Percentiles rank a stretch among this genome's conserved stretches.
phyloP scores from a whole-genome alignment of 257 asterid species.

The Nicotiana tabacum region DNA sequence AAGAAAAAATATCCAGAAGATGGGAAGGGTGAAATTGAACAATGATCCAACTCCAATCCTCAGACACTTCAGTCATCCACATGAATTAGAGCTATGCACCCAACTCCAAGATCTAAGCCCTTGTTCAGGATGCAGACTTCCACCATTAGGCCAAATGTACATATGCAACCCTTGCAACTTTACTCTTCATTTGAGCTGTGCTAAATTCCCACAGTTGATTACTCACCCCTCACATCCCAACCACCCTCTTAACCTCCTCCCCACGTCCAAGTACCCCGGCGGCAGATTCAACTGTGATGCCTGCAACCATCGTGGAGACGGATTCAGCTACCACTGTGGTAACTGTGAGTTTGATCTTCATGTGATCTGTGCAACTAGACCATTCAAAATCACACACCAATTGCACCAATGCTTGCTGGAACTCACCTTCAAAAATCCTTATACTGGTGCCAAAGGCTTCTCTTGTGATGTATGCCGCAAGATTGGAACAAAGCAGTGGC shows the following conservation, averaged over 20 bases:
- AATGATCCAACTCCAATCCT: constrained; percentile 15
- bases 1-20: constrained; percentile 5
- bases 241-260: constrained; percentile 48
- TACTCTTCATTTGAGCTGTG: constrained; percentile 49
- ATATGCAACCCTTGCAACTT: constrained; percentile 51
- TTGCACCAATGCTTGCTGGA: constrained; percentile 47
- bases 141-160: constrained; percentile 40
- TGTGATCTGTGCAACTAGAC: constrained; percentile 46
- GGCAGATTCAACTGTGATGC: constrained; percentile 59
- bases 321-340: constrained; percentile 60
- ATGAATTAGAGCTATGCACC: constrained; percentile 22
- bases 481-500: constrained; percentile 53
- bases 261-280: constrained; percentile 34
- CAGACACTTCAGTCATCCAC: constrained; percentile 50
- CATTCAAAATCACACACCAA: constrained; percentile 30
- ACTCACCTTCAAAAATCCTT: constrained; percentile 47
- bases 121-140: constrained; percentile 54
- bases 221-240: constrained; percentile 53
- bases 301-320: constrained; percentile 36
- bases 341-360: constrained; percentile 57
- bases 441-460: constrained; percentile 33
- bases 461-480: constrained; percentile 47
- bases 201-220: constrained; percentile 37
- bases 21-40: constrained; percentile 35
- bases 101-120: constrained; percentile 24